Evolutionary conservation across 495 filamentous ascomycete species (phyloP).

Genomic region (Ramalina peruviana): DNA sequence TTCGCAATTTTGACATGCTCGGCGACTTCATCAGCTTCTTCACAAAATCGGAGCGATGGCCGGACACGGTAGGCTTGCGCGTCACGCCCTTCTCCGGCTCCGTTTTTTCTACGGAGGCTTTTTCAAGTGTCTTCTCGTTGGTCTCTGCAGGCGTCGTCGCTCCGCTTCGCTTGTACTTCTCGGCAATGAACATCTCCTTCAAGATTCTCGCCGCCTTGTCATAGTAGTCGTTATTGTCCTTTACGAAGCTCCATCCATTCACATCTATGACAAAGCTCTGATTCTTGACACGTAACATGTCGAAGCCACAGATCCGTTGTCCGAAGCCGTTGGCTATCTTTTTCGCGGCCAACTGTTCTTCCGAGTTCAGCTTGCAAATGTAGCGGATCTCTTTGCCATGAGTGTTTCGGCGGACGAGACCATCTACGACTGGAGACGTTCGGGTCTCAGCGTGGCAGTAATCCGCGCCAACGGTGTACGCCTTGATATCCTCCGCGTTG

Average conservation of each 20-base stretch:
- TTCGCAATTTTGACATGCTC: conserved; percentile 46
- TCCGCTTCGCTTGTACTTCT: conserved; percentile 44
- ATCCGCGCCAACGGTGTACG: conserved; percentile 86
- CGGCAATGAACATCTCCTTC: conserved; percentile 69
- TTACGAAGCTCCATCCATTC: conserved; percentile 99
- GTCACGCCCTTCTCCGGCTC: conserved; percentile 21
- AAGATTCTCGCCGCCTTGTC: conserved; percentile 78
- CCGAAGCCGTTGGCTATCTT: conserved; percentile 89
- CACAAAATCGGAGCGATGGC: conserved; percentile 28
- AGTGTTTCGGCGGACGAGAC: conserved; percentile 86
- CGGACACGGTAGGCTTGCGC: conserved; percentile 25
- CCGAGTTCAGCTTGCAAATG: conserved; percentile 66
- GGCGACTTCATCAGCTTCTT: conserved; percentile 50
- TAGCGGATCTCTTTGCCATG: conserved; percentile 96
- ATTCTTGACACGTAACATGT: conserved; percentile 73
- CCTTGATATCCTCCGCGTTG: conserved; percentile 96
- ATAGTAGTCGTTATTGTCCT: conserved; percentile 98
- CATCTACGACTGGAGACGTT: conserved; percentile 94
- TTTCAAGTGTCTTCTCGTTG: conserved; percentile 9
- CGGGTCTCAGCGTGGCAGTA: conserved; percentile 96
- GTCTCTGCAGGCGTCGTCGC: conserved; percentile 6
- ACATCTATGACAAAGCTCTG: conserved; percentile 98
- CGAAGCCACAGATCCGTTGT: conserved; percentile 91
- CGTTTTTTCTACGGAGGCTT: conserved; percentile 7
- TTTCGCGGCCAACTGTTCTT: conserved; percentile 73